phyloP scores from a whole-genome alignment of 2,329 filamentous ascomycete species.

The Alternaria sp. region DNA sequence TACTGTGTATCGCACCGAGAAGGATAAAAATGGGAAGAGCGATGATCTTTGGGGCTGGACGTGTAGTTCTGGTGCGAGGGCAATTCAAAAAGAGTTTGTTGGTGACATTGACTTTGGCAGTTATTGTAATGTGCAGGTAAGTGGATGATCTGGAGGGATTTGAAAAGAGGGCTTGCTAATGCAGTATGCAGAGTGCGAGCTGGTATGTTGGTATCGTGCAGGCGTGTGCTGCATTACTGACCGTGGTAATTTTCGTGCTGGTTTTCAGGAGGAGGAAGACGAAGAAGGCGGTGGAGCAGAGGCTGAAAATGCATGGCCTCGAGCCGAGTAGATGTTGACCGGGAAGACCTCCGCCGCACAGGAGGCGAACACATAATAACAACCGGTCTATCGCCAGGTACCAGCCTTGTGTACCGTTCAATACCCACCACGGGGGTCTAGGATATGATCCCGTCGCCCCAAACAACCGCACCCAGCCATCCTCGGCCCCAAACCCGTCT shows the following conservation, averaged over 20 bases:
- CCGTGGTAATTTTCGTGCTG: conserved; percentile 37
- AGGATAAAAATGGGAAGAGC: conserved; percentile 42
- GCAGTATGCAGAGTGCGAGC: conserved; percentile 31
- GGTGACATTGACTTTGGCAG: conserved; percentile 44
- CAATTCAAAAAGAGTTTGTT: conserved; percentile 47
- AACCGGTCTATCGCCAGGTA: not conserved
- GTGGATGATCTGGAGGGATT: not conserved
- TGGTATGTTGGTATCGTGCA: conserved; percentile 48
- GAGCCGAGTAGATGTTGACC: not conserved
- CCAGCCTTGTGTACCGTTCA: not conserved
- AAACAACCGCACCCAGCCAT: not conserved
- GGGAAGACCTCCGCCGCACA: not conserved
- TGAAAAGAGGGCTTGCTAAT: conserved; percentile 5
- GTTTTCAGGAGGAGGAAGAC: conserved; percentile 32
- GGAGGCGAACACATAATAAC: not conserved
- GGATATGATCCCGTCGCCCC: not conserved
- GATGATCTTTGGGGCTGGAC: conserved; percentile 54
- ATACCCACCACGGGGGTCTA: not conserved
- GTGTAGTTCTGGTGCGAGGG: conserved; percentile 41
- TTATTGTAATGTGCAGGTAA: conserved; percentile 48
- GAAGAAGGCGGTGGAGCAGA: conserved; percentile 34
- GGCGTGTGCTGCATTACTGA: conserved; percentile 37
- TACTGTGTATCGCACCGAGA: conserved; percentile 45
- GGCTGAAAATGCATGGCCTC: not conserved
- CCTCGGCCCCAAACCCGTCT: not conserved